Percentiles rank a stretch among this genome's conserved stretches.
phyloP scores from a whole-genome alignment of 176 grass and related monocot species.

The Zea mays region DNA sequence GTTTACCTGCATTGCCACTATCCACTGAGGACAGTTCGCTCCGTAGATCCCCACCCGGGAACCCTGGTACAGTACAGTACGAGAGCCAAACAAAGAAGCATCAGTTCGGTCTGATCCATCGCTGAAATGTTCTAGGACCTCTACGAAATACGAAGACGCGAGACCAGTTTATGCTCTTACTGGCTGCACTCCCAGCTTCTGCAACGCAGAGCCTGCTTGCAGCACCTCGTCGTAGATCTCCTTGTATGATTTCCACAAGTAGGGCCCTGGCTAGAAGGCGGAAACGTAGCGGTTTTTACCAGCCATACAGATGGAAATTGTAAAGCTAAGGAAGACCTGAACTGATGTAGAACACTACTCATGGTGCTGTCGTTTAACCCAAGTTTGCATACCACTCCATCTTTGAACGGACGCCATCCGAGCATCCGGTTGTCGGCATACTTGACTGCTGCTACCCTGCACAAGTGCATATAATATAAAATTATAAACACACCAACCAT shows the following conservation, averaged over 20 bases:
- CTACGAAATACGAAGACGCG: background rate
- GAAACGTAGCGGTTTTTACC: slow-evolving; percentile 27
- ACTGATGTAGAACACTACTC: background rate
- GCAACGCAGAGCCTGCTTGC: slow-evolving; percentile 70
- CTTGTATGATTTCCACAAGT: slow-evolving; percentile 94
- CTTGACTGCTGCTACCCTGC: slow-evolving; percentile 77
- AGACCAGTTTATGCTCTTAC: slow-evolving; percentile 46
- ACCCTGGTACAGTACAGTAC: slow-evolving; percentile 42
- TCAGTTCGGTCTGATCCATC: slow-evolving; percentile 3
- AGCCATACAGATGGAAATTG: slow-evolving; percentile 10
- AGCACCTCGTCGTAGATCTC: slow-evolving; percentile 89
- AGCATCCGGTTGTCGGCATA: slow-evolving; percentile 87
- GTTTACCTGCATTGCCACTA: slow-evolving; percentile 85
- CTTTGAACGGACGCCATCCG: slow-evolving; percentile 79
- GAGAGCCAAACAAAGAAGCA: slow-evolving; percentile 22
- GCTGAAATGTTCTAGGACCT: slow-evolving; percentile 9
- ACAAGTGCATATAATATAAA: slow-evolving; percentile 24
- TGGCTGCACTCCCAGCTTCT: slow-evolving; percentile 59
- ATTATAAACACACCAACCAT: background rate
- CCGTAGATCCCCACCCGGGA: slow-evolving; percentile 83
- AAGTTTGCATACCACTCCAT: slow-evolving; percentile 75
- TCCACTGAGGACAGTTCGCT: slow-evolving; percentile 94
- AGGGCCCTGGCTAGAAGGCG: slow-evolving; percentile 62
- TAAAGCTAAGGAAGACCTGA: background rate
- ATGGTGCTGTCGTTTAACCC: slow-evolving; percentile 11